Conservation (phyloP, 106 monocot species). For the Phalaenopsis aphrodite region DNA sequence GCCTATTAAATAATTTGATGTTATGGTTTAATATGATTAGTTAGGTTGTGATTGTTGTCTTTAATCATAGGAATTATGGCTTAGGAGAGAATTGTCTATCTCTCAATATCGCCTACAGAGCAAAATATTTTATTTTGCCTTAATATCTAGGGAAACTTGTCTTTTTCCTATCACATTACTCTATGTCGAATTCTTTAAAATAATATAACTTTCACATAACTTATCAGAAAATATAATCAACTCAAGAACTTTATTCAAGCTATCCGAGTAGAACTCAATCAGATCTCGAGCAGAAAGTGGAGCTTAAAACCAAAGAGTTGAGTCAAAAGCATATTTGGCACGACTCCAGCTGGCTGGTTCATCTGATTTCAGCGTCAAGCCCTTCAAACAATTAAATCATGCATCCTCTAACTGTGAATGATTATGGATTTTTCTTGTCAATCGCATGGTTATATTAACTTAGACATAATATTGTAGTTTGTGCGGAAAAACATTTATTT, state of each 20-base stretch:
- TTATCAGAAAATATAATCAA: background rate
- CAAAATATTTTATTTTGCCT: too few species aligned
- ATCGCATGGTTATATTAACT: background rate
- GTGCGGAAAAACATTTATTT: background rate
- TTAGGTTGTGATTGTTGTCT: too few species aligned
- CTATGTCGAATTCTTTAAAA: background rate
- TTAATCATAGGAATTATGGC: too few species aligned
- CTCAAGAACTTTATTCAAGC: too few species aligned
- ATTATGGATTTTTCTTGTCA: background rate
- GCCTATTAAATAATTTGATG: too few species aligned
- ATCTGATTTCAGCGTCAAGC: too few species aligned
- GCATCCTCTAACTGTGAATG: background rate
- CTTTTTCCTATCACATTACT: too few species aligned
- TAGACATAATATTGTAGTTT: background rate
- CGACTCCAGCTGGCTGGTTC: too few species aligned
- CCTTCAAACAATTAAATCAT: background rate
- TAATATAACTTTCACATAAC: background rate
- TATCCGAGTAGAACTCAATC: background rate
- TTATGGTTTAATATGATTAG: too few species aligned
- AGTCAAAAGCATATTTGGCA: background rate
- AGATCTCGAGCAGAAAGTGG: background rate
- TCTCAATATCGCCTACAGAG: too few species aligned
- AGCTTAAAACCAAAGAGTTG: background rate
- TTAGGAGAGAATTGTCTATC: too few species aligned
- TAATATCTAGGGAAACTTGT: too few species aligned